Base-by-base conservation (phyloP, 345 rosid genomes). In the Eucalyptus dawsonii region DNA sequence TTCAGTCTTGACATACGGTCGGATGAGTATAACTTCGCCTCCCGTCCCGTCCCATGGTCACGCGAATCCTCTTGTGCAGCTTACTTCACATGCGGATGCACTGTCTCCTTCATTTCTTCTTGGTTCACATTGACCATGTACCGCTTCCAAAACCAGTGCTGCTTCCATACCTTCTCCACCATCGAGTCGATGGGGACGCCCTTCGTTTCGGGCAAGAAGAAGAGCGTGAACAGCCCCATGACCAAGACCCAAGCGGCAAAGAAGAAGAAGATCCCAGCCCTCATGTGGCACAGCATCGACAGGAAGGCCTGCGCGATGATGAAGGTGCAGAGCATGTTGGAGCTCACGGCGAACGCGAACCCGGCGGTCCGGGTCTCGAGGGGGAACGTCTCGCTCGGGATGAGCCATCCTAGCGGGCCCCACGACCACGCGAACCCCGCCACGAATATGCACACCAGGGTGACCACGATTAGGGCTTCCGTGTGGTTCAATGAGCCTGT, bases 131-230 rank as follows among this genome's bases (percentile, higher is more conserved):
- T 34, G 87, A 11, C 89, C 91, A 93, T 92, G 89, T 90, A 94
- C 37, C 53, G 89, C 86, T 88, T 92, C 93, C 96, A 95, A 88
- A 95, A 31, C 24, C 88, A 90, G 69, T 95, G 97, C 42, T 88
- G 47, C 89, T 92, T 96, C 95, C 95, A 95, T 44, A 95, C 96
- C 22, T 92, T 91, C 7, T 95, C 96, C 22, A 86, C 91, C 95
- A 96, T 96, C 86, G 86, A 90, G 86, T 97, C 98, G 72, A 96
- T 92, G 14, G 97, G 94, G 42, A 97, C 90, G 10, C 92, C 92
- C 90, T 95, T 95, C 0, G 97, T 95, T 94, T 96, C 98, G 0
- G 96, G 99, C 42, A 96, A 11, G 86, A 95, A 89, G 92, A 94
- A 97, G 80, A 92, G 3, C 6, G 93, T 93, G 85, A 95, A 97